These are phyloP conservation scores for Aegilops longissima DNA, from an alignment of 176 grass and related monocot genomes.

Conservation along the genomic window DNA sequence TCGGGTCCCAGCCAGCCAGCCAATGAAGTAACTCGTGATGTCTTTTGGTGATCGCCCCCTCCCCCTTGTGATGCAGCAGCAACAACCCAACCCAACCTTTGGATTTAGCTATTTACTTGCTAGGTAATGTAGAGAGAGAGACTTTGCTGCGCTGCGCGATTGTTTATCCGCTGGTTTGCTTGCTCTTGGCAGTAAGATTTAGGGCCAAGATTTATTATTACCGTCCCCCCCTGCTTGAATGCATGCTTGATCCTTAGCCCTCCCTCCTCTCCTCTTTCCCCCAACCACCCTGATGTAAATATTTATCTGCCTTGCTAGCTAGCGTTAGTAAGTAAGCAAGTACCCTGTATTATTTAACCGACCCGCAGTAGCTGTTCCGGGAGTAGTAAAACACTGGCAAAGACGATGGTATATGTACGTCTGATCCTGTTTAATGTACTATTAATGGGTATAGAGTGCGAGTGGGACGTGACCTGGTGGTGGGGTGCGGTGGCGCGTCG, in stretches of 20 bases:
- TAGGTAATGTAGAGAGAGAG: slow-evolving; percentile 36
- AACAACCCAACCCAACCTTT: neutral
- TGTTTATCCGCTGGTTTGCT: slow-evolving; percentile 1
- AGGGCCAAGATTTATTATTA: slow-evolving; percentile 20
- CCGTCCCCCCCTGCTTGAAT: neutral
- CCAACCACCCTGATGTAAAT: slow-evolving; percentile 46
- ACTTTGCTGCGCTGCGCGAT: slow-evolving; percentile 1
- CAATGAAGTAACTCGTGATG: slow-evolving; percentile 37
- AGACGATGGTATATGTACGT: slow-evolving; percentile 38
- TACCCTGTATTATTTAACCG: slow-evolving; percentile 51
- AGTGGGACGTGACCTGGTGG: neutral
- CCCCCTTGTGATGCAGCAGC: slow-evolving; percentile 4
- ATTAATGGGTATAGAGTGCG: slow-evolving; percentile 32
- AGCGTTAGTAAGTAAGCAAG: neutral
- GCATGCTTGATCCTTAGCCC: neutral
- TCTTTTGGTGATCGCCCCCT: slow-evolving; percentile 9
- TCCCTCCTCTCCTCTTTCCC: neutral
- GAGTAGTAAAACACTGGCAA: slow-evolving; percentile 20
- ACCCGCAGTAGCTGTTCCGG: slow-evolving; percentile 27
- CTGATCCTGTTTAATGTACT: slow-evolving; percentile 37
- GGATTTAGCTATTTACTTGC: slow-evolving; percentile 22
- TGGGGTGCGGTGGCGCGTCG: neutral
- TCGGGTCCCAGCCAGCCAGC: slow-evolving; percentile 26
- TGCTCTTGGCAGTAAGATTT: slow-evolving; percentile 39
- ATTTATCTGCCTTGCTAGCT: slow-evolving; percentile 21